Percentiles rank a stretch among this genome's conserved stretches.
phyloP scores from a whole-genome alignment of 805 yeast genomes.

The Kodamaea leandrae region DNA sequence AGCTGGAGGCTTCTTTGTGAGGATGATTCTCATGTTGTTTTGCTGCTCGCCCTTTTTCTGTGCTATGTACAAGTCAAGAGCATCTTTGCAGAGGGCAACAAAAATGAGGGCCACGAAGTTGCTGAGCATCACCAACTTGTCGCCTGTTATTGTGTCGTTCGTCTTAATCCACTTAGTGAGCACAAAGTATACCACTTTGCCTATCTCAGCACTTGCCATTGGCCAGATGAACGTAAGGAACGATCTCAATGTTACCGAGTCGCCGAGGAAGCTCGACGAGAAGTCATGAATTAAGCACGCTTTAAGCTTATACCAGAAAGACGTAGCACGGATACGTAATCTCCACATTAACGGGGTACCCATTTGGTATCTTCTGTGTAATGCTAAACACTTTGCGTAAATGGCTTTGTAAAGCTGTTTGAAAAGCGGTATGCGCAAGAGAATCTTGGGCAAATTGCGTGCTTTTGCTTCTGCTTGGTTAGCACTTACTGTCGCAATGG shows the following conservation, averaged over 20 bases:
- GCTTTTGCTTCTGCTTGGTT: slow-evolving; percentile 3
- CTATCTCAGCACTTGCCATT: slow-evolving; percentile 33
- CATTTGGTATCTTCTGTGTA: not conserved
- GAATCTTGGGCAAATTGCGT: slow-evolving; percentile 1
- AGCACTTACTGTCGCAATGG: not conserved
- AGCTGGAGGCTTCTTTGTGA: slow-evolving; percentile 2
- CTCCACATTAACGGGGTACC: slow-evolving; percentile 3
- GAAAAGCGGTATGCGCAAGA: slow-evolving; percentile 5
- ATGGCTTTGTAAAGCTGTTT: not conserved
- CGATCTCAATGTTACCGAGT: slow-evolving; percentile 25
- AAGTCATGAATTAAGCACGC: slow-evolving; percentile 38
- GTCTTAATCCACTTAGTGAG: slow-evolving; percentile 11
- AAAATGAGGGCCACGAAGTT: slow-evolving; percentile 32
- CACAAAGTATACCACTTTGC: slow-evolving; percentile 20
- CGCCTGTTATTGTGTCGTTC: slow-evolving; percentile 9
- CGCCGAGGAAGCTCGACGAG: slow-evolving; percentile 22
- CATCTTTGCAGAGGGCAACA: slow-evolving; percentile 37
- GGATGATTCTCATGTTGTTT: slow-evolving; percentile 23
- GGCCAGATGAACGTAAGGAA: slow-evolving; percentile 43
- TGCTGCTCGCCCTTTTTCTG: slow-evolving; percentile 30
- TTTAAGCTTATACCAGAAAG: slow-evolving; percentile 23
- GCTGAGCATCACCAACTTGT: slow-evolving; percentile 24
- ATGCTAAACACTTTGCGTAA: not conserved
- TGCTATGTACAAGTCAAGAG: slow-evolving; percentile 28
- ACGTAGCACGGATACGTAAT: slow-evolving; percentile 11